A percentile compares a stretch with the other conserved stretches of the same genome.
Evolutionary conservation across 257 asterid genomes (phyloP).

Genomic region (Nyctanthes arbortristis): DNA sequence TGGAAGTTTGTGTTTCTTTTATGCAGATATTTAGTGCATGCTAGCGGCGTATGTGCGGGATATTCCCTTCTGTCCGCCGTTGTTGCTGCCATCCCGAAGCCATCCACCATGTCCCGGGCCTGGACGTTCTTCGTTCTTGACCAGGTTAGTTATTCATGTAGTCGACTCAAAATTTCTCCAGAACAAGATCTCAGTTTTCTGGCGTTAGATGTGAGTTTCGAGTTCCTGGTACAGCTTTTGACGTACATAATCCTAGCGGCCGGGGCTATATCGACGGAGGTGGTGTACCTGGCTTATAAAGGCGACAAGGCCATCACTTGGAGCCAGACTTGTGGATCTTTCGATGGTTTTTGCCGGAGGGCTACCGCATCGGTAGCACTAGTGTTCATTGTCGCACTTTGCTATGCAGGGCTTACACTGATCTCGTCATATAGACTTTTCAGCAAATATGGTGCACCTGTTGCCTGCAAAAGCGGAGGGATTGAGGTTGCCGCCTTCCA

Average conservation of each 20-base stretch:
- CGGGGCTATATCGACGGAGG: slow-evolving; percentile 73
- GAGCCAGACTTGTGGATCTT: slow-evolving; percentile 74
- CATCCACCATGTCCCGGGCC: slow-evolving; percentile 71
- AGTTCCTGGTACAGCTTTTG: slow-evolving; percentile 60
- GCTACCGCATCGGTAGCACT: slow-evolving; percentile 68
- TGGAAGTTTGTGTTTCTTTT: too few species aligned
- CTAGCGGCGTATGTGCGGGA: slow-evolving; percentile 92
- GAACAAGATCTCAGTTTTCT: too few species aligned
- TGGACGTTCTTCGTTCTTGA: slow-evolving; percentile 91
- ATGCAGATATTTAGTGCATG: slow-evolving; percentile 77
- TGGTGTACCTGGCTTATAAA: slow-evolving; percentile 76
- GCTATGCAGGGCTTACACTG: slow-evolving; percentile 70
- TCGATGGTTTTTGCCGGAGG: slow-evolving; percentile 66
- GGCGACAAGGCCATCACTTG: slow-evolving; percentile 71
- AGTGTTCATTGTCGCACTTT: slow-evolving; percentile 67
- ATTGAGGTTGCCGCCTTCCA: slow-evolving; percentile 39
- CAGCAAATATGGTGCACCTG: slow-evolving; percentile 82
- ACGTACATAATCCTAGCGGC: slow-evolving; percentile 79
- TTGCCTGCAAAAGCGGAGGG: slow-evolving; percentile 45
- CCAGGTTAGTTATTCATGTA: too few species aligned
- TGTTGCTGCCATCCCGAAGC: slow-evolving; percentile 71
- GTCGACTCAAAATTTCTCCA: too few species aligned
- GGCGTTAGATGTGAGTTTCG: too few species aligned
- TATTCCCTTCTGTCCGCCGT: slow-evolving; percentile 90
- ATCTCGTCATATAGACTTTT: slow-evolving; percentile 81